Evolutionary conservation across 1,284 basidiomycete species (phyloP), one percentile per base, ranked within the genome.

Genomic region (Apiotrichum brassicae): DNA sequence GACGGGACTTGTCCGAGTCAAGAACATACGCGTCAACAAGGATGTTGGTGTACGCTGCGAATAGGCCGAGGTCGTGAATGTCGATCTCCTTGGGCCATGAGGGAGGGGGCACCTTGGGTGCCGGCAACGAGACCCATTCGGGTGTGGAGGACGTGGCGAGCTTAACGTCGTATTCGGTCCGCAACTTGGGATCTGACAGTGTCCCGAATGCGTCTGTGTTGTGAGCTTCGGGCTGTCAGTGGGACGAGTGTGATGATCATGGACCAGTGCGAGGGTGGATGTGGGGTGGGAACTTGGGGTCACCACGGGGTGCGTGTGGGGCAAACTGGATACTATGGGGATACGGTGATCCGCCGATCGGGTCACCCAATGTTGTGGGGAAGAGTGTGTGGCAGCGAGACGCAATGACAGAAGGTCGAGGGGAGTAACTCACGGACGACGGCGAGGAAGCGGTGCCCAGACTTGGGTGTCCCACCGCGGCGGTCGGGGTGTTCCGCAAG

Each of bases 401-500:
- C 5, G 14, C 9, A 30, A 30, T 14, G n/a, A n/a, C n/a, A n/a
- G n/a, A n/a, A n/a, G n/a, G n/a, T n/a, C 26, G 24, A 20, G 8
- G 3, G 39, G 4, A 3, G 2, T 4, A 13, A 32, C 40, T 42
- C 40, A 42, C 40, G 8, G 2, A 24, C 26, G 8, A 22, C 40
- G 14, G 20, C 11, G 28, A 32, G 19, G 20, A 42, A 30, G 40
- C 40, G 40, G 18, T 19, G 16, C 3, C 26, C 40, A 8, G 40
- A n/a, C 9, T 42, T 42, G 18, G 6, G 3, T 4, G n/a, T 16
- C 1, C 40, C 40, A 3, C 40, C 40, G 18, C 40, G 40, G 3
- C 40, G 26, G 40, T 42, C 19, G 26, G 40, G 40, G 40, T 42
- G 40, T n/a, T 42, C 40, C 18, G 32, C 26, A 14, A 42, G 25